These are phyloP conservation scores for Aspergillus indologenus DNA, from an alignment of 495 filamentous ascomycete genomes.

Conservation along the genomic window DNA sequence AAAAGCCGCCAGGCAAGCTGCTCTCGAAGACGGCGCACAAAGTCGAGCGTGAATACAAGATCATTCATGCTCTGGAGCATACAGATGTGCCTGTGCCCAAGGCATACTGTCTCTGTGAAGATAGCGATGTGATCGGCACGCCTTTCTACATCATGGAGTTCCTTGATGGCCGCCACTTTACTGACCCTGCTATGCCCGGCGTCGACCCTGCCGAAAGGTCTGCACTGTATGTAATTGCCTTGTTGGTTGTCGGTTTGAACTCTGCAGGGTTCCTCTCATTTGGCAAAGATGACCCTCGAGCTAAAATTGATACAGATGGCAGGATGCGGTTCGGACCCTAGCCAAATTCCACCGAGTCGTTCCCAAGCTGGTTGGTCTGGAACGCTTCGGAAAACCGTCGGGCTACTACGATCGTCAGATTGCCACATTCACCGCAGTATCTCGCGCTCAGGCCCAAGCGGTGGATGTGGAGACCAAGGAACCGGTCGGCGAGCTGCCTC, in stretches of 20 bases:
- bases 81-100: conserved; percentile 86
- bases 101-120: conserved; percentile 82
- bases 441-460: conserved; percentile 68
- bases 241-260: background rate
- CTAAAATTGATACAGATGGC: conserved; percentile 59
- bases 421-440: conserved; percentile 73
- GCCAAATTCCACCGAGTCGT: conserved; percentile 78
- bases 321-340: conserved; percentile 76
- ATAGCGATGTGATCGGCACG: conserved; percentile 74
- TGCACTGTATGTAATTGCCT: conserved; percentile 52
- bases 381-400: conserved; percentile 65
- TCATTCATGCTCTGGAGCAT: conserved; percentile 75
- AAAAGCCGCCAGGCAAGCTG: conserved; percentile 91
- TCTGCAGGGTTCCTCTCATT: background rate
- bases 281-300: background rate
- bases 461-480: conserved; percentile 71
- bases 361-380: conserved; percentile 61
- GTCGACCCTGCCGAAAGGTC: conserved; percentile 66
- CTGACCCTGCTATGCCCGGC: conserved; percentile 77
- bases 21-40: conserved; percentile 91
- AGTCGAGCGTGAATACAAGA: conserved; percentile 90
- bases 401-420: conserved; percentile 91
- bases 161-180: conserved; percentile 86
- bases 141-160: conserved; percentile 97
- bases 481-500: conserved; percentile 76